phyloP scores from a whole-genome alignment of 352 stramenopile genomes.

The Pythium dissotocum region DNA sequence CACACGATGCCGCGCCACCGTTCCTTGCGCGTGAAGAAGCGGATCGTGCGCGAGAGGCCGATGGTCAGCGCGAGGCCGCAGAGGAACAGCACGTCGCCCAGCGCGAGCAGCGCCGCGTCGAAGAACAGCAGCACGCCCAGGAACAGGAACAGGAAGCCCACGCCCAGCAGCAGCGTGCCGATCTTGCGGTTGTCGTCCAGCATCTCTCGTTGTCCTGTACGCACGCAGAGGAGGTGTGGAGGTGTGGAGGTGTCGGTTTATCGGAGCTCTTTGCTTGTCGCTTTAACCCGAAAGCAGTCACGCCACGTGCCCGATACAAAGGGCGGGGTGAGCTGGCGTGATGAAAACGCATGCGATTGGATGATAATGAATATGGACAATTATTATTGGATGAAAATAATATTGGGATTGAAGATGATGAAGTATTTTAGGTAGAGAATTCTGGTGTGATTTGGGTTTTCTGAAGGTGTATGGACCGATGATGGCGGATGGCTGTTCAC shows the following conservation, averaged over 20 bases:
- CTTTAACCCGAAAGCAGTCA: not conserved
- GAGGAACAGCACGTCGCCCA: constrained; percentile 94
- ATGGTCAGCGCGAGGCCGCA: constrained; percentile 94
- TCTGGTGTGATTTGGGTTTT: too few species aligned
- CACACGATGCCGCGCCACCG: constrained; percentile 92
- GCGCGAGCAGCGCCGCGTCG: constrained; percentile 91
- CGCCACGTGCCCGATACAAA: constrained; percentile 16
- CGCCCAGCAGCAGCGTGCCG: constrained; percentile 90
- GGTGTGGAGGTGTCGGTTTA: not conserved
- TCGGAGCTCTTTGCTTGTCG: not conserved
- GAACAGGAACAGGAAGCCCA: constrained; percentile 93
- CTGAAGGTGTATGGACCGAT: too few species aligned
- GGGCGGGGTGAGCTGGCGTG: not conserved
- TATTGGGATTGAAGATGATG: too few species aligned
- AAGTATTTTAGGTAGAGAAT: too few species aligned
- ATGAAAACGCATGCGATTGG: not conserved
- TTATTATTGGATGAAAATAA: not conserved
- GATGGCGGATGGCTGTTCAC: too few species aligned
- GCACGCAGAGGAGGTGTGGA: constrained; percentile 12
- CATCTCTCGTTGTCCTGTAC: constrained; percentile 32
- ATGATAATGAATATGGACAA: not conserved
- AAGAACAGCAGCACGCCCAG: constrained; percentile 95
- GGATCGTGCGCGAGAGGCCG: constrained; percentile 87
- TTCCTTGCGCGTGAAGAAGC: constrained; percentile 95
- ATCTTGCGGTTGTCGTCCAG: constrained; percentile 96